Evolutionary conservation across 306 rosid species (phyloP).

Genomic region (Lablab purpureus): DNA sequence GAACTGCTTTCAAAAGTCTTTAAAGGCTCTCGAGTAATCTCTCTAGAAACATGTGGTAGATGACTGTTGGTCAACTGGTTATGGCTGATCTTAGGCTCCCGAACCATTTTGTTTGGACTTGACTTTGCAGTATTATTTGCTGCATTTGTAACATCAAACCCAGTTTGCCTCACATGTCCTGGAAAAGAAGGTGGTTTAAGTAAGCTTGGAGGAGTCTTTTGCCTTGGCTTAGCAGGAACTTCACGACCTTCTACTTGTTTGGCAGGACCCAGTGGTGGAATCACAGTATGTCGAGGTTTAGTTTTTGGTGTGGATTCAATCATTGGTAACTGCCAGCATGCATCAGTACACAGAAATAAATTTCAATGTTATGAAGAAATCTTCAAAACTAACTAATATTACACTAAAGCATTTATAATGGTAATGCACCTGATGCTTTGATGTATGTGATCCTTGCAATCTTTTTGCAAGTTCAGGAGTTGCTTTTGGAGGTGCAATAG

Average conservation of each 20-base stretch:
- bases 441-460: conserved; percentile 57
- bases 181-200: conserved; percentile 65
- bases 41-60: conserved; percentile 51
- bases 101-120: conserved; percentile 54
- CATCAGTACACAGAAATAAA: neutral
- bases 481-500: conserved; percentile 57
- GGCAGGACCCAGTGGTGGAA: conserved; percentile 58
- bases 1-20: conserved; percentile 59
- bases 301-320: conserved; percentile 67
- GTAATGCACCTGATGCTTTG: conserved; percentile 74
- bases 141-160: conserved; percentile 62
- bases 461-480: conserved; percentile 63
- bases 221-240: conserved; percentile 66
- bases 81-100: conserved; percentile 57
- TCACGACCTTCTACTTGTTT: conserved; percentile 72
- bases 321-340: conserved; percentile 58
- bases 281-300: conserved; percentile 64
- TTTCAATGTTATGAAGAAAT: conserved; percentile 7
- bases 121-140: conserved; percentile 45
- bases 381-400: conserved; percentile 13
- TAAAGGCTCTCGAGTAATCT: conserved; percentile 55
- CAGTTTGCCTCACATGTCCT: conserved; percentile 58
- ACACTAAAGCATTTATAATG: conserved; percentile 9
- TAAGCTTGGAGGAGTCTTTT: conserved; percentile 67
- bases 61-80: conserved; percentile 52